Base-by-base conservation (phyloP, 192 early-diverging fungal species). In the Thamnidium elegans region DNA sequence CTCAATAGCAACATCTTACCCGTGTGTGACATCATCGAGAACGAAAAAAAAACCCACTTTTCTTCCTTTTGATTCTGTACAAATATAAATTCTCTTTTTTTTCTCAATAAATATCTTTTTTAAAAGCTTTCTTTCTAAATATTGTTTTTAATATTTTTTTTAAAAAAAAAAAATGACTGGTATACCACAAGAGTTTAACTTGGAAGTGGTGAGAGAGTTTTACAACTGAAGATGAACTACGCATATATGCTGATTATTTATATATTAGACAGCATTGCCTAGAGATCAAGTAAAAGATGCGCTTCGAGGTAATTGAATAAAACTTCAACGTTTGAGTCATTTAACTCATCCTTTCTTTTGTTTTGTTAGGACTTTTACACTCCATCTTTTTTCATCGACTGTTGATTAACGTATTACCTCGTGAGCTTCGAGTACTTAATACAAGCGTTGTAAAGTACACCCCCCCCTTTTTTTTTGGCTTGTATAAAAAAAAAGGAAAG, bases 331-430 rank as follows among this genome's bases (percentile, higher is more conserved):
- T 10, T 5, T 13, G 43, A 19, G 17, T 19, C 31, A 30, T 15
- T 30, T 31, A 30, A 48, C 17, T 48, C 53, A 39, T 52, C 7
- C 2, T 21, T n/a, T 46, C 10, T 39, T 15, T 4, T 39, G 26
- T 26, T 26, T 26, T 26, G 26, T 56, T 48, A 73, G 83, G 81
- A 23, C 60, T 86, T 15, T 62, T 86, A 5, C 84, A 86, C 59
- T 79, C 84, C 3, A 83, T 86, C 34, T 77, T 84, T 52, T 86
- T 86, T 58, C 84, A 86, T 79, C 64, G 84, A 26, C 64, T 85
- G 17, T 75, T 85, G 53, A 68, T 72, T 26, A 86, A 76, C 50
- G 70, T 86, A 58, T 76, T 65, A 23, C 84, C 84, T 17, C 71
- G 69, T 34, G 84, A 86, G 59, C 69, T 82, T 19, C 70, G 75